Conservation (phyloP, 306 rosid genomes). For the Pterocarpus santalinus region DNA sequence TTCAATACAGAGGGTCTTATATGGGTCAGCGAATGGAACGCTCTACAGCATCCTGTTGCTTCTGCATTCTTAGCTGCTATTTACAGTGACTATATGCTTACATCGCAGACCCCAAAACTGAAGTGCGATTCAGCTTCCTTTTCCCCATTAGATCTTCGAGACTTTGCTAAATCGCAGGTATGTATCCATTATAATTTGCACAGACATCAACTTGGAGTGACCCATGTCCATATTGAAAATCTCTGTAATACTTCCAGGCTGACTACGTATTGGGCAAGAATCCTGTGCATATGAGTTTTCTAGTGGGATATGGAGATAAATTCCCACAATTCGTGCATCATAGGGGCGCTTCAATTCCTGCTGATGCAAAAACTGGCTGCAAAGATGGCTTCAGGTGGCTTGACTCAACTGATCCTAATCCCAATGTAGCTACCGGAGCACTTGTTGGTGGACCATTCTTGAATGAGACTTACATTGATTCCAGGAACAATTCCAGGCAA, state of each 20-base stretch:
- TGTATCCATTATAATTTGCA: slow-evolving; percentile 39
- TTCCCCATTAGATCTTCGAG: slow-evolving; percentile 74
- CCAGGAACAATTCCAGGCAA: slow-evolving; percentile 90
- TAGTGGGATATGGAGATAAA: slow-evolving; percentile 87
- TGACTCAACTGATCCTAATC: slow-evolving; percentile 75
- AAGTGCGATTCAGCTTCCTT: slow-evolving; percentile 68
- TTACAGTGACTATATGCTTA: slow-evolving; percentile 95
- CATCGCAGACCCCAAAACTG: slow-evolving; percentile 67
- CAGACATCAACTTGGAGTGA: slow-evolving; percentile 21
- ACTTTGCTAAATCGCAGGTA: slow-evolving; percentile 91
- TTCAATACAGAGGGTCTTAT: slow-evolving; percentile 72
- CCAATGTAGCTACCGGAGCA: slow-evolving; percentile 90
- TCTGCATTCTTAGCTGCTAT: slow-evolving; percentile 91
- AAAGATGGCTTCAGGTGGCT: slow-evolving; percentile 83
- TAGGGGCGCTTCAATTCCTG: slow-evolving; percentile 96
- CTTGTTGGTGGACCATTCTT: slow-evolving; percentile 95
- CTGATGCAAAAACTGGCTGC: slow-evolving; percentile 64
- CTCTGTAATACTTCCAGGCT: slow-evolving; percentile 61
- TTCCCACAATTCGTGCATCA: slow-evolving; percentile 93
- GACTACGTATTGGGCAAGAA: slow-evolving; percentile 92
- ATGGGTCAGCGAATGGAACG: slow-evolving; percentile 90
- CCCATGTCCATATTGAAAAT: slow-evolving; percentile 22
- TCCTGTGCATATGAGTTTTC: slow-evolving; percentile 84
- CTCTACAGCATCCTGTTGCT: slow-evolving; percentile 97
- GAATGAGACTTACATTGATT: slow-evolving; percentile 76